Conservation (phyloP, 2,329 filamentous ascomycete species). For the Fusarium cyanostomum region DNA sequence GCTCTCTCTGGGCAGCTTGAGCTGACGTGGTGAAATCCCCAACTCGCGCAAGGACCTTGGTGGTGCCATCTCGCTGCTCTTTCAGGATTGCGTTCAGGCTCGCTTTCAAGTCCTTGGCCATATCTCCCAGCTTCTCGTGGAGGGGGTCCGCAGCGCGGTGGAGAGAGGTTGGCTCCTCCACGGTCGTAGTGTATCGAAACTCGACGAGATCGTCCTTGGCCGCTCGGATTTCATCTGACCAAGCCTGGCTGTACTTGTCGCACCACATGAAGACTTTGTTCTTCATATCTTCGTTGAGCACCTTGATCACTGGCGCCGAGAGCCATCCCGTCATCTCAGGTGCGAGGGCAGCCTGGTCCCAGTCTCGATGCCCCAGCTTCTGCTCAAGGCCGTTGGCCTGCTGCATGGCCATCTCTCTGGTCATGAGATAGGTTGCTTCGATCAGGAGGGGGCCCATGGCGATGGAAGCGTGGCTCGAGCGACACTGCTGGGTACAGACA, state of each 20-base stretch:
- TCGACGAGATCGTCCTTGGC: not conserved
- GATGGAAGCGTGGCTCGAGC: not conserved
- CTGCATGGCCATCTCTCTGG: not conserved
- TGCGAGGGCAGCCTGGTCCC: not conserved
- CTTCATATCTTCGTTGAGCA: not conserved
- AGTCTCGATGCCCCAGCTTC: not conserved
- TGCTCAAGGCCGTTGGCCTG: not conserved
- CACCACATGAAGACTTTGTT: constrained; percentile 6
- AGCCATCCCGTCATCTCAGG: not conserved
- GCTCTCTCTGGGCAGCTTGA: not conserved
- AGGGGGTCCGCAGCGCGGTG: not conserved
- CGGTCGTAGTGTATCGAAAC: not conserved
- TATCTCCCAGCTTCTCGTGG: not conserved
- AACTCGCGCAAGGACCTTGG: not conserved
- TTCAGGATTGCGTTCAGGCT: not conserved
- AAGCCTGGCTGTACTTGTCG: not conserved
- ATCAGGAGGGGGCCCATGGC: not conserved
- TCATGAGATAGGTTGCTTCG: not conserved
- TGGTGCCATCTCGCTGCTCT: not conserved
- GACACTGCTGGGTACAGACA: too few species aligned
- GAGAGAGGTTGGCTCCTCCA: not conserved
- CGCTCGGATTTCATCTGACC: not conserved
- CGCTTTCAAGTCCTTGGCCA: not conserved
- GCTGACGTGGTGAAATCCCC: not conserved
- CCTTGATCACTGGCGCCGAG: not conserved